Base-by-base conservation (phyloP, 1,284 basidiomycete species). In the Boletus albobrunnescens region DNA sequence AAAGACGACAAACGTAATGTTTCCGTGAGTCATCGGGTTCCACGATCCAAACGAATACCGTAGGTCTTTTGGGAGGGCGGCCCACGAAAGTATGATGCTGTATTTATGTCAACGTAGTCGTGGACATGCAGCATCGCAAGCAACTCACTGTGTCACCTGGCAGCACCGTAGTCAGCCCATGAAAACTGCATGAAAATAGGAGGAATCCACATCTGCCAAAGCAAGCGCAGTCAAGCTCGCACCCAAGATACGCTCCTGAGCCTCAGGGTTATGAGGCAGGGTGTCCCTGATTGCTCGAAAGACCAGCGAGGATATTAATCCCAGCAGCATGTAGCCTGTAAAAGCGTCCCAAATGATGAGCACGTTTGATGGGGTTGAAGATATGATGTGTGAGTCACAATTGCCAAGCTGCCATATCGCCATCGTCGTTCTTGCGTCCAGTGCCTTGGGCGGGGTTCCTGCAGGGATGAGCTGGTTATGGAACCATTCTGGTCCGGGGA, bases 1-100 rank as follows among this genome's bases (percentile, higher is more conserved):
- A 33, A 82, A 67, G 28, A 81, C 51, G 17, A 78, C 76, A 48
- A 79, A 70, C 3, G 83, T 81, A 58, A 88, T 81, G 59, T 87
- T 90, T 26, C 86, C 87, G 55, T 88, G 85, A 0, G 81, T 85
- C 70, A 78, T 82, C 14, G 73, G 61, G 63, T 88, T 88, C 87
- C 85, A 90, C 12, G 60, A 56, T 10, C 60, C 57, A 35, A 77
- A 68, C 23, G 68, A 67, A 52, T 74, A 80, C 41, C 73, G 75
- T 50, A 87, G 61, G n/a, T 76, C 67, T 30, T 62, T 56, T 1
- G 87, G 87, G 22, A 88, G 73, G 10, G 74, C 76, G 44, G 78
- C 51, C 57, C 79, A 75, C 11, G 80, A 79, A 39, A 71, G 74
- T 22, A 71, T 61, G 46, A 87, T 77, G 60, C 86, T 89, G 52